Conservation (phyloP, 2,329 filamentous ascomycete genomes). For the Xylaria polymorpha region DNA sequence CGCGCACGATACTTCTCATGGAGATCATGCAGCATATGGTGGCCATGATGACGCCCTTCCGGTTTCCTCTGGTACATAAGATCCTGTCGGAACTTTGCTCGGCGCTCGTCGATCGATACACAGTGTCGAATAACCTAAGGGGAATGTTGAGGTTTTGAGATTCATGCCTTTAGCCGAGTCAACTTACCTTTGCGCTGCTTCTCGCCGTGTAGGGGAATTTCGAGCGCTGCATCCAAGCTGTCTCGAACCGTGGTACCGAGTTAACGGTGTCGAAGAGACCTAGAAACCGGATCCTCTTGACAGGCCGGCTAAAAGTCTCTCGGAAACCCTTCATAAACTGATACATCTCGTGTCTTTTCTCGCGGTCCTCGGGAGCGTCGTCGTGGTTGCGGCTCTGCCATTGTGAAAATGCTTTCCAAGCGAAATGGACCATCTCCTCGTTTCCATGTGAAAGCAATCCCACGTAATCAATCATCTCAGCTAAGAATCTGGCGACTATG, state of each 20-base stretch:
- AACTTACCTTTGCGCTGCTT: conserved; percentile 60
- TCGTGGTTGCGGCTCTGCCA: conserved; percentile 71
- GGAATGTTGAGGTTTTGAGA: not conserved
- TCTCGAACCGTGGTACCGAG: conserved; percentile 81
- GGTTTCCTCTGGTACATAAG: conserved; percentile 66
- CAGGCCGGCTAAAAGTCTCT: conserved; percentile 82
- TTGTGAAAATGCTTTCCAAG: conserved; percentile 82
- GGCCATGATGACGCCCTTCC: conserved; percentile 40
- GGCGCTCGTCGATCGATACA: conserved; percentile 76
- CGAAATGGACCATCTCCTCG: conserved; percentile 85
- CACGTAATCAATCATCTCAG: conserved; percentile 87
- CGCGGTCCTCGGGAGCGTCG: conserved; percentile 57
- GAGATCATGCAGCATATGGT: conserved; percentile 40
- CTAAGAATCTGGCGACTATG: conserved; percentile 75
- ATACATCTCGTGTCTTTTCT: conserved; percentile 71
- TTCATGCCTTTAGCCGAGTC: not conserved
- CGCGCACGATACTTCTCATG: conserved; percentile 54
- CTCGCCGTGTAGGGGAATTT: conserved; percentile 77
- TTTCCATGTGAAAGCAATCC: conserved; percentile 84
- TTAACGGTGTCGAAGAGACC: conserved; percentile 88
- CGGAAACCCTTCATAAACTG: conserved; percentile 82
- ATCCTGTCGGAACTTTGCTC: conserved; percentile 78
- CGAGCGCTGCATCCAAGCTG: conserved; percentile 79
- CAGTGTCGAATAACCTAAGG: conserved; percentile 71
- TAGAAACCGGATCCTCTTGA: conserved; percentile 78